Evolutionary conservation across 2,329 filamentous ascomycete genomes (phyloP).

Genomic region (Colletotrichum navitas): DNA sequence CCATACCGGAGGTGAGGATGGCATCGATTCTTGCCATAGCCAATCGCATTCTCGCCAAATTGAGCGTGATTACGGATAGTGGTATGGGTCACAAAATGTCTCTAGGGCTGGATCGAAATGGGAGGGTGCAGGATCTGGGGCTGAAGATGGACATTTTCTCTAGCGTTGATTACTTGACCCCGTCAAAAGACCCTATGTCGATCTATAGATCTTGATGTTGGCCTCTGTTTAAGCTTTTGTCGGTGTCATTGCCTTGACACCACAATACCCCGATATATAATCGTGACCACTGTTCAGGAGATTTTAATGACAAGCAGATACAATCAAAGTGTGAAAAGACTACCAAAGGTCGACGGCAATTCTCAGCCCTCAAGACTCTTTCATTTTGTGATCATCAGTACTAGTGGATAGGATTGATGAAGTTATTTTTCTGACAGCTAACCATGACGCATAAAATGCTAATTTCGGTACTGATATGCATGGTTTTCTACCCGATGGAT

Average conservation of each 20-base stretch:
- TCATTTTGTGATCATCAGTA: not conserved
- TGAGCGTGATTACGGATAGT: not conserved
- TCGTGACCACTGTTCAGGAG: fast-evolving
- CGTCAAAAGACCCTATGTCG: constrained; percentile 6
- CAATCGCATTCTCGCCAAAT: not conserved
- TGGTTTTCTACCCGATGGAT: not conserved
- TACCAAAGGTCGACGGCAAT: not conserved
- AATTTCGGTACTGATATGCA: not conserved
- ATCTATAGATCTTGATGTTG: not conserved
- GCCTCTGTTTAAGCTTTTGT: not conserved
- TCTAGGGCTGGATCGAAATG: constrained; percentile 37
- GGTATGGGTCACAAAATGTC: not conserved
- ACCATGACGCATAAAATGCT: not conserved
- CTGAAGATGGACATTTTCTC: not conserved
- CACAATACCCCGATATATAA: too few relatives aligned
- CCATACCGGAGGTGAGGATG: not conserved
- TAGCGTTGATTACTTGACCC: not conserved
- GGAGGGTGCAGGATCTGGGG: constrained; percentile 38
- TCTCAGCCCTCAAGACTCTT: not conserved
- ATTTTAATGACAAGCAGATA: not conserved
- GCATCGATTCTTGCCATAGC: not conserved
- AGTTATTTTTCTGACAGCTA: not conserved
- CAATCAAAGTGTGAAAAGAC: not conserved
- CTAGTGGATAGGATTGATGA: not conserved
- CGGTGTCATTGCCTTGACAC: too few relatives aligned